A percentile compares a stretch with the other conserved stretches of the same genome.
These are phyloP conservation scores for Leishmania tarentolae DNA, from an alignment of 208 protist genomes.

Conservation along the genomic window DNA sequence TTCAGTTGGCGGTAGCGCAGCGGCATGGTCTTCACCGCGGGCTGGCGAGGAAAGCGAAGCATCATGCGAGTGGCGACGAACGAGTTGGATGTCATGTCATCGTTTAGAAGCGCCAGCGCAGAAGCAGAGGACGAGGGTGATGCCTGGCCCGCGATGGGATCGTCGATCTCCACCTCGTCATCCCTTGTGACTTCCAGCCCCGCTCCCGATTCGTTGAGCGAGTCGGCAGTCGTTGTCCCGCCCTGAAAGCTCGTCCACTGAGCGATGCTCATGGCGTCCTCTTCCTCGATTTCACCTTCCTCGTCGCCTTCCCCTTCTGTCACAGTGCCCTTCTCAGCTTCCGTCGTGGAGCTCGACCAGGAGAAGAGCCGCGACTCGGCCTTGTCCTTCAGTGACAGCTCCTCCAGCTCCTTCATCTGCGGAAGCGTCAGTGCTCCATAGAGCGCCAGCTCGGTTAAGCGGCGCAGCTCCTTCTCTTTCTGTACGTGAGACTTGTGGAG, in stretches of 20 bases:
- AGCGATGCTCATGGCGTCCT: constrained; percentile 19
- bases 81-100: constrained; percentile 72
- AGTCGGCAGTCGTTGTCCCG: not conserved
- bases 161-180: not conserved
- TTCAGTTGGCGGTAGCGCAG: constrained; percentile 63
- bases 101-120: constrained; percentile 29
- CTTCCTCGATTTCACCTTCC: constrained; percentile 14
- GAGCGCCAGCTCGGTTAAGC: constrained; percentile 62
- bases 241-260: constrained; percentile 12
- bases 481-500: constrained; percentile 60
- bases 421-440: constrained; percentile 55
- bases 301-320: constrained; percentile 17
- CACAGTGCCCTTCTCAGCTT: constrained; percentile 5
- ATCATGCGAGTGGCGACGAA: constrained; percentile 60
- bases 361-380: constrained; percentile 34
- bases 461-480: constrained; percentile 39
- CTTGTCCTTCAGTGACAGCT: constrained; percentile 45
- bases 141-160: not conserved
- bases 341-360: constrained; percentile 27
- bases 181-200: not conserved
- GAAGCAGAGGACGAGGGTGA: constrained; percentile 9
- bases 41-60: constrained; percentile 80
- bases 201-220: not conserved
- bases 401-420: constrained; percentile 78
- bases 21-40: constrained; percentile 58